These are phyloP conservation scores for Litchi chinensis DNA, from an alignment of 345 rosid genomes.

Conservation along the genomic window DNA sequence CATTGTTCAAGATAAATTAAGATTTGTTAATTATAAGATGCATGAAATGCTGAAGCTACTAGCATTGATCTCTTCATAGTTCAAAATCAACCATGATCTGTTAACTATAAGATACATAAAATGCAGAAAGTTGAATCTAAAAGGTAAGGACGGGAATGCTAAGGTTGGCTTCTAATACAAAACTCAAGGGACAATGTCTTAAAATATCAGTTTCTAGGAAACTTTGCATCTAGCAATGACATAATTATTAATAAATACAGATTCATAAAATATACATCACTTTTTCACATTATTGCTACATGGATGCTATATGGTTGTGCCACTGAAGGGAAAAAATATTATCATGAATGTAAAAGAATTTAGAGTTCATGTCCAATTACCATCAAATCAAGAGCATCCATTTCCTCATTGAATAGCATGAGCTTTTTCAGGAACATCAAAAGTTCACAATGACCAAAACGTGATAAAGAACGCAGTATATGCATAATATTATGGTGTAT, in stretches of 20 bases:
- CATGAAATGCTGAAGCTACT: neutral
- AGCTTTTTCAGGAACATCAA: neutral
- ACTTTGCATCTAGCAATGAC: neutral
- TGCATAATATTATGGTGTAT: neutral
- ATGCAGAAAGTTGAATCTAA: constrained; percentile 5
- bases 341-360: neutral
- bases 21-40: neutral
- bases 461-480: neutral
- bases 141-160: neutral
- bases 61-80: neutral
- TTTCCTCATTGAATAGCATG: constrained; percentile 16
- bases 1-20: neutral
- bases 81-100: neutral
- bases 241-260: neutral
- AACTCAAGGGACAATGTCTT: constrained; percentile 4
- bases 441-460: neutral
- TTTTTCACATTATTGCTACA: neutral
- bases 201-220: neutral
- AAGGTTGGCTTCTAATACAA: constrained; percentile 3
- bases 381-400: neutral
- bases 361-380: neutral
- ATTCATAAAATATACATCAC: too few relatives aligned
- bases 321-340: neutral
- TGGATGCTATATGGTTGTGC: neutral
- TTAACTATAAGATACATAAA: neutral